A percentile compares a stretch with the other conserved stretches of the same genome.
Evolutionary conservation across 163 green algal genomes (phyloP).

Genomic region (Scenedesmus sp.): DNA sequence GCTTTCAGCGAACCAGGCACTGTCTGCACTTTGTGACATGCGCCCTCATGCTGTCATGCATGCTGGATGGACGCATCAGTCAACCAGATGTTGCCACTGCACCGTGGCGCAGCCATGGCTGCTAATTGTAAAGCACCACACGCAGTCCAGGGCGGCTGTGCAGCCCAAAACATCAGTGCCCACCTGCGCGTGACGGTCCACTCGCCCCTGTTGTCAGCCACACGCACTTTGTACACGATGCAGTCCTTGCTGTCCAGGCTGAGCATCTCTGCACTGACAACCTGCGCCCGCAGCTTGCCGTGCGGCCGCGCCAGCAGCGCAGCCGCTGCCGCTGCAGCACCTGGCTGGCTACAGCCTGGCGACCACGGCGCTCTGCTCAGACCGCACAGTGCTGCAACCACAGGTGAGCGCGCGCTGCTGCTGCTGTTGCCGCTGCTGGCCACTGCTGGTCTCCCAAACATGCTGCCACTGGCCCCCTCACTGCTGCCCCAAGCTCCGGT

Average conservation of each 20-base stretch:
- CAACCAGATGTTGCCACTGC: too few relatives aligned
- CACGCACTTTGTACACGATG: slow-evolving; percentile 78
- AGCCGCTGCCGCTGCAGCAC: neutral
- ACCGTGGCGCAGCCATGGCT: neutral
- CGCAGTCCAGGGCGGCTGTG: neutral
- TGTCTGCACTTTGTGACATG: too few relatives aligned
- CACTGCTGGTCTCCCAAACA: neutral
- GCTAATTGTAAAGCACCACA: too few relatives aligned
- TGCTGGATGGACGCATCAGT: too few relatives aligned
- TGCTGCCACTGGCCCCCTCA: neutral
- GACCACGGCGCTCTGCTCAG: neutral
- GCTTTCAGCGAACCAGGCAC: too few relatives aligned
- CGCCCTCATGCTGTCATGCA: too few relatives aligned
- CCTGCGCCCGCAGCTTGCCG: slow-evolving; percentile 57
- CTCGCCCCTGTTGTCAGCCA: slow-evolving; percentile 71
- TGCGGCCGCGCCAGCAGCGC: neutral
- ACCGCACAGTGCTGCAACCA: neutral
- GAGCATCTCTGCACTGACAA: slow-evolving; percentile 78
- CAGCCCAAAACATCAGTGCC: neutral
- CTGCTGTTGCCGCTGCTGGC: neutral
- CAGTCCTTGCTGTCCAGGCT: slow-evolving; percentile 69
- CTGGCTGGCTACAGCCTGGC: neutral
- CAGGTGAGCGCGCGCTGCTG: neutral
- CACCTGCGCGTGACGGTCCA: slow-evolving; percentile 82
- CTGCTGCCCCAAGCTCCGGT: neutral